Evolutionary conservation across 306 rosid species (phyloP).

Genomic region (Canavalia gladiata): DNA sequence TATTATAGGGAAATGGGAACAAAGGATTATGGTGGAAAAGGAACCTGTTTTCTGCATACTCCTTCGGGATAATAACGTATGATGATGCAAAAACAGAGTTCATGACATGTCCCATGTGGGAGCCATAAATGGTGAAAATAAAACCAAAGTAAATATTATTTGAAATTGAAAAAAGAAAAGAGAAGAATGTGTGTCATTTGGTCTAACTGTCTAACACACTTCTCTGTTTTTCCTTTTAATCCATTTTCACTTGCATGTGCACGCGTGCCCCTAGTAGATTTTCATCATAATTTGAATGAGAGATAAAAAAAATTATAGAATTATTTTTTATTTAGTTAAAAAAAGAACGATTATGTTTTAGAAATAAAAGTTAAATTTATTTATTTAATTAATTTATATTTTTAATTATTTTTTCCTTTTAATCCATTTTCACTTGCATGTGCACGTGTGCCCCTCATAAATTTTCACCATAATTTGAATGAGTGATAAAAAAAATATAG

Average conservation of each 20-base stretch:
- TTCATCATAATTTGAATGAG: background rate
- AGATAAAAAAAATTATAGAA: too few relatives aligned
- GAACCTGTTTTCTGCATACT: slow-evolving; percentile 26
- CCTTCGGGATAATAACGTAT: slow-evolving; percentile 16
- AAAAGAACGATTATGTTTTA: too few relatives aligned
- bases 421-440: slow-evolving; percentile 34
- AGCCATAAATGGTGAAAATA: slow-evolving; percentile 16
- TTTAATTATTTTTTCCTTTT: background rate
- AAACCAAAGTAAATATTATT: background rate
- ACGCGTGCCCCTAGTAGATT: background rate
- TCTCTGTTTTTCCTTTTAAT: background rate
- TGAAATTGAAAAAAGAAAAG: background rate
- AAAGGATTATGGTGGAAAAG: background rate
- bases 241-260: slow-evolving; percentile 32
- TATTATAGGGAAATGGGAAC: slow-evolving; percentile 8
- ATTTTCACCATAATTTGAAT: slow-evolving; percentile 1
- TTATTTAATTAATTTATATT: too few relatives aligned
- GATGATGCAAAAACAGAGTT: slow-evolving; percentile 18
- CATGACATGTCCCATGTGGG: slow-evolving; percentile 37
- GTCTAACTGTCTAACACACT: background rate
- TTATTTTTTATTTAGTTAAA: too few relatives aligned
- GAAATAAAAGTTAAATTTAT: too few relatives aligned
- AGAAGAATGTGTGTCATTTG: slow-evolving; percentile 51
- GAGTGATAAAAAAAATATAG: too few relatives aligned
- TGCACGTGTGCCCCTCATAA: background rate